Evolutionary conservation across 495 filamentous ascomycete genomes (phyloP), one percentile per base, ranked within the genome.

Genomic region (Trichoderma asperelloides): DNA sequence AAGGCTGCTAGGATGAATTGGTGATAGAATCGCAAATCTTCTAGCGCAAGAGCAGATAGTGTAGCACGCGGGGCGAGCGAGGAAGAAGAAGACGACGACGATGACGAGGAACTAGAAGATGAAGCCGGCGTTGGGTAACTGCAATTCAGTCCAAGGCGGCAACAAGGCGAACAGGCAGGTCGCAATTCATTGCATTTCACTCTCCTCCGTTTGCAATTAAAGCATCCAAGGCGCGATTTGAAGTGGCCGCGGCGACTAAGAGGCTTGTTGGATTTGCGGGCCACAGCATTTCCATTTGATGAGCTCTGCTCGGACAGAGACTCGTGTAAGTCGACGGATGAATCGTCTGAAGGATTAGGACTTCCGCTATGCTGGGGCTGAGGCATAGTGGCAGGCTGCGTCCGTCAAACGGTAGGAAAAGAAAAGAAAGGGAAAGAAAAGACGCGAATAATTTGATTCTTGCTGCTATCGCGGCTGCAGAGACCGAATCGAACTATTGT

Each of bases 161-260:
- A 70, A 70, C 82, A 85, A 68, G 81, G 78, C 23, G 75, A 70
- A 69, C 82, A 84, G 49, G 71, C 65, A 15, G 82, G 80, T 16
- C 71, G 73, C 18, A 75, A 75, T 68, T 84, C 81, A 62, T 79
- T 76, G 71, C 81, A 84, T 69, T 77, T 85, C 70, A 85, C 81
- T 68, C 75, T 76, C n/a, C 81, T 75, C 15, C 70, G 69, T 68
- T 85, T 85, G 78, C 82, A 85, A 70, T 78, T 81, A 65, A 77
- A 78, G 69, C 82, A 85, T 13, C 82, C 82, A 27, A 72, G 33
- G 16, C 64, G 64, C 18, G 64, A 65, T 28, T 65, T 65, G 64
- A 30, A 47, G 21, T 65, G 64, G 16, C 64, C 64, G 2, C 55
- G 55, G 11, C 55, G 55, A 60, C 55, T 60, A 15, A 60, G 25